Percentiles rank a stretch among this genome's conserved stretches.
Conservation (phyloP, 2,329 filamentous ascomycete genomes). For the Phaeoacremonium minimum region DNA sequence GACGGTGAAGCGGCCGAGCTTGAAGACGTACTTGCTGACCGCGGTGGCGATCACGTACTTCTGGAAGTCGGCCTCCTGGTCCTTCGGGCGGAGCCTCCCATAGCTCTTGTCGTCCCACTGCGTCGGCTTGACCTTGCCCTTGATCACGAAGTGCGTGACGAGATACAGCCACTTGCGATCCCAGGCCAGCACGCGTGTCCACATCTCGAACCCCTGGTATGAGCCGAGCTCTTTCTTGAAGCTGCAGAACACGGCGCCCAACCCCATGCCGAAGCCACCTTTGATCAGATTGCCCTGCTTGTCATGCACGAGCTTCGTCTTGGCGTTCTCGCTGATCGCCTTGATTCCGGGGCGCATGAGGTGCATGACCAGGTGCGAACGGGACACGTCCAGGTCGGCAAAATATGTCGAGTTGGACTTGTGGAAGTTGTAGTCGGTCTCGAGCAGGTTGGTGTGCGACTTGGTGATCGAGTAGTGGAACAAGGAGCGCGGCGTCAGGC, state of each 20-base stretch:
- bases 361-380: slow-evolving; percentile 74
- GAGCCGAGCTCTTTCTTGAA: slow-evolving; percentile 72
- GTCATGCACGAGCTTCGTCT: slow-evolving; percentile 45
- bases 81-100: slow-evolving; percentile 24
- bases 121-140: slow-evolving; percentile 51
- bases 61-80: slow-evolving; percentile 42
- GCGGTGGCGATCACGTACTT: slow-evolving; percentile 68
- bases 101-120: slow-evolving; percentile 46
- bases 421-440: slow-evolving; percentile 35
- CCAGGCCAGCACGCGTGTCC: slow-evolving; percentile 67
- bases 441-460: slow-evolving; percentile 23
- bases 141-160: slow-evolving; percentile 67
- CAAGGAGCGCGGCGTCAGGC: slow-evolving; percentile 21
- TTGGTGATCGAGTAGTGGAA: slow-evolving; percentile 29
- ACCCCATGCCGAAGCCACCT: slow-evolving; percentile 56
- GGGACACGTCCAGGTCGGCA: slow-evolving; percentile 76
- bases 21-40: slow-evolving; percentile 78
- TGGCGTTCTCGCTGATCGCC: slow-evolving; percentile 42
- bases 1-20: slow-evolving; percentile 77
- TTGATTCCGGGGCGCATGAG: slow-evolving; percentile 58
- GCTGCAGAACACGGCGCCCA: slow-evolving; percentile 69
- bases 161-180: slow-evolving; percentile 81
- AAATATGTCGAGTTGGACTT: slow-evolving; percentile 68
- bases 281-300: slow-evolving; percentile 43
- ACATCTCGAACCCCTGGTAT: slow-evolving; percentile 68